Base-by-base conservation (phyloP, 1,139 yeast genomes). In the Suhomyces kunorum region DNA sequence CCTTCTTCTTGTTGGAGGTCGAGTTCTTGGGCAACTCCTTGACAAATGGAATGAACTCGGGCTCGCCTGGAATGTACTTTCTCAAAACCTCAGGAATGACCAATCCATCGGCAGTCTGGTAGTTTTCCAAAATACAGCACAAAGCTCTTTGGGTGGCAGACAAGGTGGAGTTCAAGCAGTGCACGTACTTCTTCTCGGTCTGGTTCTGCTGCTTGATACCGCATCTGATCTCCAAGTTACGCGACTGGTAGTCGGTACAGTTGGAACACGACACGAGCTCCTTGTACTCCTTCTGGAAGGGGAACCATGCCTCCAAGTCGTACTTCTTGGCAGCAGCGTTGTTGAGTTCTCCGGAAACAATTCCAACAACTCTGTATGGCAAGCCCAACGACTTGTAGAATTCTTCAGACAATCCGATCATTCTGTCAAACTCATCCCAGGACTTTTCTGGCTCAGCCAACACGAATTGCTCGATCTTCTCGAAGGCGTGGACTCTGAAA, bases 241-340 rank as follows among this genome's bases (percentile, higher is more conserved):
- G 86, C 35, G 98, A 87, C 75, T 92, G 99, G 73, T 92, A 92
- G 71, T 92, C 99, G 44, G 98, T 94, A 80, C 99, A 92, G 79
- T 92, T 92, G 46, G 98, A 90, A 75, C 98, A 92, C 18, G 97
- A 88, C 45, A 94, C 98, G 58, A 92, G 81, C 75, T 92, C 99
- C 74, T 94, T 94, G 75, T 87, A 94, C 71, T 94, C 98, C 67
- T 89, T 80, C 77, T 92, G 98, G 87, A 77, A 92, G 61, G 99
- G 99, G 95, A 92, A 94, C 99, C 99, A 92, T 34, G 99, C 99
- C 76, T 92, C 99, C 63, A 92, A 78, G 71, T 92, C 99, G 74
- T 84, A 92, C 71, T 92, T 92, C 78, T 92, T 92, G 53, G 98
- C 97, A 47, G 98, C 98, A 42, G 99, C 98, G 57, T 94, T 92